Evolutionary conservation across 345 rosid species (phyloP), one percentile per base, ranked within the genome.

Genomic region (Camelina laxa): DNA sequence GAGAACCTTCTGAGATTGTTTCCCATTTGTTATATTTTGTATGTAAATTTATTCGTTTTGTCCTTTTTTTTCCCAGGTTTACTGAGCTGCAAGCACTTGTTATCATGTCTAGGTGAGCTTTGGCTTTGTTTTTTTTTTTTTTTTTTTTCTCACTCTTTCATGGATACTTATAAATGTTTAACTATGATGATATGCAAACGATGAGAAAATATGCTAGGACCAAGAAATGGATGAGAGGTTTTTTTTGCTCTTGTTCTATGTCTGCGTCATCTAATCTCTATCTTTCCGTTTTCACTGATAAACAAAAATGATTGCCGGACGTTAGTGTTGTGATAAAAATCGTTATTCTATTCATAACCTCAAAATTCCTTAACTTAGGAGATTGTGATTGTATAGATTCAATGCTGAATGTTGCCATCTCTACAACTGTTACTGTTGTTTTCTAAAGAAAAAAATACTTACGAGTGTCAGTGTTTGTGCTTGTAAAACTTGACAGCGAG

Each of bases 401-500:
- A 30, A n/a, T 10, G 54, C 44, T 44, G 41, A 7, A n/a, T 45
- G 11, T 47, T 67, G 24, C 20, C 41, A 56, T 76, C 70, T 61
- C 17, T 33, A 21, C 15, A 61, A 22, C 12, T 61, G 16, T 44
- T 42, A 42, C 53, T 22, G 47, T 45, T 62, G 4, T 24, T 38
- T 39, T 47, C 21, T n/a, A n/a, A n/a, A 27, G 0, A 0, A 1
- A 2, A n/a, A 36, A 12, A 45, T n/a, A 31, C 20, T 61, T 13
- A 13, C 42, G 41, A 65, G 50, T 65, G 61, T 58, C 14, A 7
- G 41, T 49, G 17, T 58, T n/a, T 51, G 67, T 51, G 67, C 17
- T 72, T 66, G 58, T 65, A 15, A 65, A 56, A 74, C 9, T 66
- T 65, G 63, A 6, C 84, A 92, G 97, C 75, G 93, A 89, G 80